Conservation (phyloP, 2,329 filamentous ascomycete species). For the Pseudogymnoascus pannorum region DNA sequence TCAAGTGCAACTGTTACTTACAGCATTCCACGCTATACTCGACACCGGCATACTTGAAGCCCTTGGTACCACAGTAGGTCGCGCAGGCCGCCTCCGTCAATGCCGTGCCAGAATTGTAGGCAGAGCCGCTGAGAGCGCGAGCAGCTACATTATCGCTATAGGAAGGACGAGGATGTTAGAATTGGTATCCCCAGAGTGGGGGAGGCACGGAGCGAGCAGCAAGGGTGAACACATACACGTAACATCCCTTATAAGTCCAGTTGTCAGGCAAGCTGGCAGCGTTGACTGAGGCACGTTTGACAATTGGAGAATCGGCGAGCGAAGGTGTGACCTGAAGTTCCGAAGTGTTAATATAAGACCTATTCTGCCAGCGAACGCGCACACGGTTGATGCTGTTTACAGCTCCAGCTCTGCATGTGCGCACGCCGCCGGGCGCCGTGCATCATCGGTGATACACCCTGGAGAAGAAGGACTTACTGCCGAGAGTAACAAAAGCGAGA, state of each 20-base stretch:
- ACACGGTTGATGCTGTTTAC: neutral
- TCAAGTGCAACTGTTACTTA: conserved; percentile 15
- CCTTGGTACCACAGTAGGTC: conserved; percentile 18
- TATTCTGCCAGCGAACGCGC: neutral
- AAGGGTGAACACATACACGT: neutral
- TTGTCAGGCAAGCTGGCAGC: neutral
- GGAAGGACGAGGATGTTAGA: neutral
- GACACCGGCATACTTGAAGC: conserved; percentile 23
- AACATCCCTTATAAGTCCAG: conserved; percentile 4
- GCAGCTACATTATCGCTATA: conserved; percentile 11
- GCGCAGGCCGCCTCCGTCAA: conserved; percentile 24
- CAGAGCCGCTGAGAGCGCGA: conserved; percentile 16
- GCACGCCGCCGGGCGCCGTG: neutral
- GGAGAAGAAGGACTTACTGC: neutral
- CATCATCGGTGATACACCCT: neutral
- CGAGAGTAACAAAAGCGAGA: neutral
- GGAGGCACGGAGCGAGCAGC: neutral
- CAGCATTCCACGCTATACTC: conserved; percentile 26
- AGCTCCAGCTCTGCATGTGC: neutral
- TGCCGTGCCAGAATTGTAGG: conserved; percentile 16
- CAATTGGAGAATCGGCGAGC: no score
- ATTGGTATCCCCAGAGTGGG: neutral
- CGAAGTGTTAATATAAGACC: neutral
- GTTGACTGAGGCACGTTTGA: conserved; percentile 2
- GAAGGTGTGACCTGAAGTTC: neutral